A percentile compares a stretch with the other conserved stretches of the same genome.
Evolutionary conservation across 1,139 yeast species (phyloP).

Genomic region (Blastobotrys petasosporus): DNA sequence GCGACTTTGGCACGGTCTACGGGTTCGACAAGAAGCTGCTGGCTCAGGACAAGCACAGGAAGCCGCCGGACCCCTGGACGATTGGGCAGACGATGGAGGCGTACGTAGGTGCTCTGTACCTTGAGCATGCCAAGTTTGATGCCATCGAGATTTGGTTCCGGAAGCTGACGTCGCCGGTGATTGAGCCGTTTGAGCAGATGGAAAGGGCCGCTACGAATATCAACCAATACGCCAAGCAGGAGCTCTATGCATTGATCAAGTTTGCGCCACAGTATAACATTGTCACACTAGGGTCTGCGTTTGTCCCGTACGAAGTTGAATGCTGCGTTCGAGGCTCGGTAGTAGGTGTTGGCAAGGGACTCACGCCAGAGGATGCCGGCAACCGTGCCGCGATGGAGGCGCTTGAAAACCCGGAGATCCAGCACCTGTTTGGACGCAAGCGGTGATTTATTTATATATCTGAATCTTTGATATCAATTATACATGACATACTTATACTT

Average conservation of each 20-base stretch:
- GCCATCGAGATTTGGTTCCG: constrained; percentile 3
- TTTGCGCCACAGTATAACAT: constrained; percentile 11
- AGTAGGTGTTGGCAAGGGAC: constrained; percentile 7
- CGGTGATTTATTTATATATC: neutral
- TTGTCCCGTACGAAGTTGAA: constrained; percentile 6
- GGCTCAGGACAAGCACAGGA: neutral
- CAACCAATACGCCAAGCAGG: constrained; percentile 9
- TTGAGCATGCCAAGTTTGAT: neutral
- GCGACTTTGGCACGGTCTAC: constrained; percentile 5
- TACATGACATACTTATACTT: no score
- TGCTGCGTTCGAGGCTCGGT: constrained; percentile 11
- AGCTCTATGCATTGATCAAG: constrained; percentile 6
- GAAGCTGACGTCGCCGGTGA: constrained; percentile 4
- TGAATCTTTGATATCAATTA: no score
- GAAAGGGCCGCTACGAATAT: neutral
- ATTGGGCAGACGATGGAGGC: constrained; percentile 3
- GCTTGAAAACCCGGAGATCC: constrained; percentile 7
- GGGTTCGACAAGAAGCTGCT: neutral
- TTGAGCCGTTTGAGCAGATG: constrained; percentile 1
- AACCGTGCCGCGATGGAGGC: constrained; percentile 9
- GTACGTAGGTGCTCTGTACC: constrained; percentile 8
- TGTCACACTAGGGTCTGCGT: constrained; percentile 2
- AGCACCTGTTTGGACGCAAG: neutral
- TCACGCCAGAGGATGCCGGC: constrained; percentile 5
- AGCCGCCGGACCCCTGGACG: neutral